Percentiles rank a stretch among this genome's conserved stretches.
These are phyloP conservation scores for Dendryphion nanum DNA, from an alignment of 2,329 filamentous ascomycete species.

Conservation along the genomic window DNA sequence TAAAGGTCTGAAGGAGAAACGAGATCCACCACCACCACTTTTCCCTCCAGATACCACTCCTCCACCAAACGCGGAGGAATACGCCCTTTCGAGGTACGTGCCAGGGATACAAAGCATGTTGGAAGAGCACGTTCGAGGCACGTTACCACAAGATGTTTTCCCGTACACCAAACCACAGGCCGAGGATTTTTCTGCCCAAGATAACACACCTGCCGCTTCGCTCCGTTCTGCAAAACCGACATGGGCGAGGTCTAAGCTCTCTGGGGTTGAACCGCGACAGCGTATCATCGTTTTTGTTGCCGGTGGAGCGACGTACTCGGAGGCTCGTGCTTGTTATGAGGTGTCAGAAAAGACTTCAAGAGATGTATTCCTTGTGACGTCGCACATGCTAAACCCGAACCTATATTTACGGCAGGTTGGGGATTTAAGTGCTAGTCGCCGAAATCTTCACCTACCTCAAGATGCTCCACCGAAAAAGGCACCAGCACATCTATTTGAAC, in stretches of 20 bases:
- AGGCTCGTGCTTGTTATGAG: conserved; percentile 87
- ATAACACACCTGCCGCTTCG: conserved; percentile 59
- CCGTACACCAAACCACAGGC: conserved; percentile 56
- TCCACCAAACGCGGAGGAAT: conserved; percentile 64
- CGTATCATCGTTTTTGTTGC: conserved; percentile 93
- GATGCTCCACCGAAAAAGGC: conserved; percentile 79
- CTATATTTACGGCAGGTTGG: conserved; percentile 80
- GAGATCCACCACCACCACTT: conserved; percentile 62
- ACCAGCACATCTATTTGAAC: conserved; percentile 82
- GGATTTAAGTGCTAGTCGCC: conserved; percentile 73
- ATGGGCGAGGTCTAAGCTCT: conserved; percentile 82
- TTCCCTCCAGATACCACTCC: conserved; percentile 66
- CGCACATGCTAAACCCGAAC: conserved; percentile 86
- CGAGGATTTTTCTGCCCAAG: conserved; percentile 57
- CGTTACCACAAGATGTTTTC: conserved; percentile 45
- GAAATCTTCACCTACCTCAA: conserved; percentile 74
- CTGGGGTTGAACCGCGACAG: conserved; percentile 77
- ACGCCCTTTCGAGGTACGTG: conserved; percentile 82
- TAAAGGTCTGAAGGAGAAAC: conserved; percentile 74
- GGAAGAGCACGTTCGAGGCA: conserved; percentile 58
- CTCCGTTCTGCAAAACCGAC: conserved; percentile 89
- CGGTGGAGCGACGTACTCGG: conserved; percentile 90
- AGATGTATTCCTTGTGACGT: conserved; percentile 85
- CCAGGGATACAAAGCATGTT: conserved; percentile 80
- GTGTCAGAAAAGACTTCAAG: conserved; percentile 68